phyloP scores from a whole-genome alignment of 2,329 filamentous ascomycete genomes.

The Septoria linicola region DNA sequence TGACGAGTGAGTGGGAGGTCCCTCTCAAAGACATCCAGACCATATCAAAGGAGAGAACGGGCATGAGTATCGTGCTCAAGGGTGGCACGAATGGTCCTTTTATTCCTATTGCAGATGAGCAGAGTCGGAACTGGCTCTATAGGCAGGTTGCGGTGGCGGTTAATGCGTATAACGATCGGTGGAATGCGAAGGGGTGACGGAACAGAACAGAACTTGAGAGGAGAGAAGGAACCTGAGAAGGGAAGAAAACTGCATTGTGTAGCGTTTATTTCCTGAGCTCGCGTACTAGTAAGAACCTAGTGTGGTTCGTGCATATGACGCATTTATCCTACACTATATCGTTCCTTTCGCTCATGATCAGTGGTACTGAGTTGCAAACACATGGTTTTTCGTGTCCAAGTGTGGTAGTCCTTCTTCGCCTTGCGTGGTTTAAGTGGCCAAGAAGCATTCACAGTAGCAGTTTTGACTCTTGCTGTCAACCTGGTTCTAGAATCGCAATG shows the following conservation, averaged over 20 bases:
- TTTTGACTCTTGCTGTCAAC: too few species aligned
- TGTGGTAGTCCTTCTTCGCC: too few species aligned
- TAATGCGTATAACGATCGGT: constrained; percentile 67
- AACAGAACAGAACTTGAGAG: neutral
- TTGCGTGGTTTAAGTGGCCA: too few species aligned
- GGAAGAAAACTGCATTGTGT: neutral
- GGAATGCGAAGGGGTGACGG: constrained; percentile 57
- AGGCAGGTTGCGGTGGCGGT: constrained; percentile 65
- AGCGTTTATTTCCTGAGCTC: too few species aligned
- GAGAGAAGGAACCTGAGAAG: neutral
- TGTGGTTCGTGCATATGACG: too few species aligned
- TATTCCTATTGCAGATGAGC: constrained; percentile 88
- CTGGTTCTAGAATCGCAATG: too few species aligned
- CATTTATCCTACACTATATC: too few species aligned
- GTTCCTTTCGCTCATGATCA: too few species aligned
- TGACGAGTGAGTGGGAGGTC: constrained; percentile 93
- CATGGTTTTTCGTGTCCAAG: too few species aligned
- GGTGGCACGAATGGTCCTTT: constrained; percentile 93
- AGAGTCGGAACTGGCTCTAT: constrained; percentile 65
- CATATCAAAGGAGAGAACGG: constrained; percentile 93
- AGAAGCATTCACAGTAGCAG: too few species aligned
- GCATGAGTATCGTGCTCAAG: constrained; percentile 82
- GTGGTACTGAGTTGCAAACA: too few species aligned
- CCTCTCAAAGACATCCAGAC: constrained; percentile 94
- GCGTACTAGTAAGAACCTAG: too few species aligned